These are phyloP conservation scores for Colletotrichum abscissum DNA, from an alignment of 2,329 filamentous ascomycete species.

Conservation along the genomic window DNA sequence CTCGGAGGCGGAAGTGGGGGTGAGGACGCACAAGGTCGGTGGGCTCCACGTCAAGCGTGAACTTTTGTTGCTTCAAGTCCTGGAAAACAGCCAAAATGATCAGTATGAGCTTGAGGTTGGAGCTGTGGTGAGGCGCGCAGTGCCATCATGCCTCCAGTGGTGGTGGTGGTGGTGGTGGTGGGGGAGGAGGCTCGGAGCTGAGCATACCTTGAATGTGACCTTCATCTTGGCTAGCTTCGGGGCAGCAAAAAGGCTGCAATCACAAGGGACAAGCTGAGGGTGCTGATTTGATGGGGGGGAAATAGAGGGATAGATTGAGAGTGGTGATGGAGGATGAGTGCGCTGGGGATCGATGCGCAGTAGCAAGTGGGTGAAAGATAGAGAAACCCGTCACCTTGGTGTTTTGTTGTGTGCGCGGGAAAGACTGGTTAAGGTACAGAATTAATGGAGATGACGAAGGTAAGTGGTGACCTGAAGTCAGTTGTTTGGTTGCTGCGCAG, in stretches of 20 bases:
- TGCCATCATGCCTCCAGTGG: neutral
- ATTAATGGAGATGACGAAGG: slow-evolving; percentile 37
- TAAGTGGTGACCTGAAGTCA: slow-evolving; percentile 36
- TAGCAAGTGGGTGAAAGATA: slow-evolving; percentile 23
- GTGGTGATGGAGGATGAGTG: neutral
- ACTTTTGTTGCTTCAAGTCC: slow-evolving; percentile 99
- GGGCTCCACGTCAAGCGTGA: slow-evolving; percentile 93
- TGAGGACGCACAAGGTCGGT: slow-evolving; percentile 82
- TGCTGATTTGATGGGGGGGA: neutral
- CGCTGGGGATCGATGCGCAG: slow-evolving; percentile 21
- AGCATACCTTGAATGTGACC: slow-evolving; percentile 73
- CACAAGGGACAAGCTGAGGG: neutral
- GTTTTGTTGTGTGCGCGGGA: slow-evolving; percentile 34
- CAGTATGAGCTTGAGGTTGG: slow-evolving; percentile 22
- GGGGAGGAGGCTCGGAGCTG: slow-evolving; percentile 24
- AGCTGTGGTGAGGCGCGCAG: neutral
- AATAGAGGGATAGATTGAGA: neutral
- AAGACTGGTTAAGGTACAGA: slow-evolving; percentile 25
- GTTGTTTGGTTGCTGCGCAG: slow-evolving; percentile 33
- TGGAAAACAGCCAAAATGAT: slow-evolving; percentile 49
- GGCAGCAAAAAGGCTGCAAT: slow-evolving; percentile 44
- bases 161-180: neutral
- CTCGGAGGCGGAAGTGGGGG: slow-evolving; percentile 38
- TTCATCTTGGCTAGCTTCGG: slow-evolving; percentile 67
- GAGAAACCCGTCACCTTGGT: slow-evolving; percentile 26